Evolutionary conservation across 2,329 filamentous ascomycete species (phyloP), one percentile per base, ranked within the genome.

Genomic region (Colletotrichum abscissum): DNA sequence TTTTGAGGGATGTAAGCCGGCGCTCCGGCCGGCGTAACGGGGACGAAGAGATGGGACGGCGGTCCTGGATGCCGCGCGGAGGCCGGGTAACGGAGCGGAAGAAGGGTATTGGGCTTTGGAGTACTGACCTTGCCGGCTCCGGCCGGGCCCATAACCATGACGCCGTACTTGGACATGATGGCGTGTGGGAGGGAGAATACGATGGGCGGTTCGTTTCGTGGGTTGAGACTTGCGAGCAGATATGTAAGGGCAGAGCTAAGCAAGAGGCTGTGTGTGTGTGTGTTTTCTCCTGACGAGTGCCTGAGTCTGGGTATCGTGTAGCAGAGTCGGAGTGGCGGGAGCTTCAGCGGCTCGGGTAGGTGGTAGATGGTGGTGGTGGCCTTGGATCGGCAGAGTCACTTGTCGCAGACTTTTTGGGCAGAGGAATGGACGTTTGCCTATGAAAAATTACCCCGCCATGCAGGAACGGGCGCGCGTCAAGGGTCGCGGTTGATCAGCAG

Each of bases 141-240:
- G 24, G 97, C 96, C 74, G 96, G 97, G 82, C 97, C 97, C 93
- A 98, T 98, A 74, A 98, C 92, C 84, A 98, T 92, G 76, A 94
- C 92, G 66, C 97, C 97, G 81, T 95, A 98, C 84, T 98, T 98
- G 84, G 94, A 96, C 95, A 97, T 97, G 76, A 72, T 86, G 80
- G 71, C 69, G 70, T 65, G 42, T 12, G 24, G 54, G 24, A 35
- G 63, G 42, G 59, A 55, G 56, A 14, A 56, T 49, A 46, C 30
- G 33, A 63, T 54, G 30, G 56, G 24, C 11, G 6, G 12, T 22
- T 26, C 19, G 33, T 64, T 69, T 22, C 42, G 42, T 8, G 42
- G 42, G 19, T 9, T 16, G 46, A 22, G 66, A 54, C 16, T 54
- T 19, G 66, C 59, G 30, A 54, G 38, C 55, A 35, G 42, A 19